These are phyloP conservation scores for Entomortierella beljakovae DNA, from an alignment of 192 early-diverging fungal species.

Conservation along the genomic window DNA sequence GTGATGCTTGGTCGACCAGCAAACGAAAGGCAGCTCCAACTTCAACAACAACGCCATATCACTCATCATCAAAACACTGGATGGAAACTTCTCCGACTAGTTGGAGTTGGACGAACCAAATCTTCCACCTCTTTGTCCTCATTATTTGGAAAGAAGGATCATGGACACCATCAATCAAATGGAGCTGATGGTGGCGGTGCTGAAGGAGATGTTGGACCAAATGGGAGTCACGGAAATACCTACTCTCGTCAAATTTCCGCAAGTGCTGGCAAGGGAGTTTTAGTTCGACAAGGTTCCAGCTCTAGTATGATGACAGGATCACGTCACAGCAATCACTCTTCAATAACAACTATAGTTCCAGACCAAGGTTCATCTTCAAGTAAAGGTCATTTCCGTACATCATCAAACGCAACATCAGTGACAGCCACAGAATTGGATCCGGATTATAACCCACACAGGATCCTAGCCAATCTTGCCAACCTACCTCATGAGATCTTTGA, in stretches of 20 bases:
- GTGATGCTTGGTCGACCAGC: constrained; percentile 49
- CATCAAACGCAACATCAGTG: background rate
- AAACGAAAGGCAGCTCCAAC: constrained; percentile 33
- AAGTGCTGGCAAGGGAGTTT: background rate
- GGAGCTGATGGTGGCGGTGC: constrained; percentile 39
- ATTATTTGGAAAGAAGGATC: constrained; percentile 25
- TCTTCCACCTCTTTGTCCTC: constrained; percentile 48
- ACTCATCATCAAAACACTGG: constrained; percentile 30
- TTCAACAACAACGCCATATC: constrained; percentile 38
- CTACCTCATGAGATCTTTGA: constrained; percentile 57
- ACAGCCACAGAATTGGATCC: background rate
- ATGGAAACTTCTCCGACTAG: constrained; percentile 46
- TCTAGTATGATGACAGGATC: constrained; percentile 17
- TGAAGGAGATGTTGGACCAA: constrained; percentile 23
- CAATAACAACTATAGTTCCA: constrained; percentile 3
- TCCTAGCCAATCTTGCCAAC: constrained; percentile 37
- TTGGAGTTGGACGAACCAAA: constrained; percentile 31
- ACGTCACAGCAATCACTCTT: constrained; percentile 2
- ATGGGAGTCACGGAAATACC: constrained; percentile 32
- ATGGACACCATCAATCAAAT: constrained; percentile 26
- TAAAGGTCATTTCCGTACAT: constrained; percentile 5
- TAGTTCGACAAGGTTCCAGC: constrained; percentile 21
- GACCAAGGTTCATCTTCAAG: background rate
- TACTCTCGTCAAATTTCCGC: constrained; percentile 17
- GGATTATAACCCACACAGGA: constrained; percentile 50